Evolutionary conservation across 192 early-diverging fungal species (phyloP), one percentile per base, ranked within the genome.

Genomic region (Phlyctochytrium planicorne): DNA sequence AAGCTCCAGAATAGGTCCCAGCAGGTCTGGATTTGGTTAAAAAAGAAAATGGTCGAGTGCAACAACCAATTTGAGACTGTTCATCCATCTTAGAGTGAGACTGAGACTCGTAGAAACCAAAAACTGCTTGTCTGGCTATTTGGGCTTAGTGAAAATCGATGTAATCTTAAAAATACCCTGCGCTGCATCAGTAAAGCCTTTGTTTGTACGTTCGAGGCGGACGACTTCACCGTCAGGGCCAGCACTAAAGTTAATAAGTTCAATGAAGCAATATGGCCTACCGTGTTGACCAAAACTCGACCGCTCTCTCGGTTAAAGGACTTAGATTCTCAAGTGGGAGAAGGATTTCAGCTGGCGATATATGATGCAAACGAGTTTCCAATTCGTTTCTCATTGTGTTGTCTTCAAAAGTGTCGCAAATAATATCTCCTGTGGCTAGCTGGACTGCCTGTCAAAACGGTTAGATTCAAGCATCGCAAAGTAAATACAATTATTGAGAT

Each of bases 391-490:
- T 76, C 75, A 85, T 78, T 60, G 77, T 75, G 0, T 75, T 78
- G 68, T 93, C 91, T 35, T 80, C 66, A 68, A 90, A 93, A 32
- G 75, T 71, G 62, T 93, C 91, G 65, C 87, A 91, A 1, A 93
- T 68, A 30, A 93, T 76, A 53, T 88, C 85, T 0, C 89, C 91
- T 0, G 91, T 89, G 1, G 83, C 67, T 0, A 87, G 74, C 30
- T 89, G 82, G 3, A 93, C 80, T 0, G 88, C 88, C 37, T 90
- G 68, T 6, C 82, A 20, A 25, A 68, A 0, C 52, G 1, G 56
- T 29, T 31, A 63, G 27, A 20, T 16, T 20, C 17, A 16, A 27
- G 47, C 35, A 63, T 52, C 30, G 20, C 65, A 0, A 63, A 69
- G 61, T 47, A 23, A 80, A 70, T 32, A 80, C 57, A 40, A 63